Evolutionary conservation across 2,329 filamentous ascomycete genomes (phyloP).

Genomic region (Falciphora oryzae): DNA sequence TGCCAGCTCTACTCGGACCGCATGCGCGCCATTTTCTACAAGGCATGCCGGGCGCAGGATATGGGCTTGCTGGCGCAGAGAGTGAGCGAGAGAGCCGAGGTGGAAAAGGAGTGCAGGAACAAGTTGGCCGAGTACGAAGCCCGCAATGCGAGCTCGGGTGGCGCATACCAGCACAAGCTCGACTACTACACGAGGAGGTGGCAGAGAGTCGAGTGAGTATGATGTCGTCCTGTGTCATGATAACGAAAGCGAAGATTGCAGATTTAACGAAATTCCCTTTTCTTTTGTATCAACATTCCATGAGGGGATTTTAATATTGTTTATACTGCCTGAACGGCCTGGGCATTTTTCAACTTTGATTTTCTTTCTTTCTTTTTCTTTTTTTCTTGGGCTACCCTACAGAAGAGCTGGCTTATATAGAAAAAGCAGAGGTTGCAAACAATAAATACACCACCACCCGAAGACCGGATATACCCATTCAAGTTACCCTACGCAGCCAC

Average conservation of each 20-base stretch:
- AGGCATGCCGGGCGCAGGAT: conserved; percentile 62
- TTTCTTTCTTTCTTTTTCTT: background rate
- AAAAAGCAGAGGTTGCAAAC: background rate
- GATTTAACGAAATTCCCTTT: background rate
- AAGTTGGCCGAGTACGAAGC: conserved; percentile 1
- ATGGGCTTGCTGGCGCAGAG: conserved; percentile 54
- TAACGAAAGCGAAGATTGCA: background rate
- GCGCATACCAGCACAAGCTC: background rate
- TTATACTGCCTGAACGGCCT: too few species aligned
- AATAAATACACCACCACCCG: too few species aligned
- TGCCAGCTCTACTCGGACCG: conserved; percentile 78
- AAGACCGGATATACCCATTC: background rate
- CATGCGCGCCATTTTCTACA: conserved; percentile 69
- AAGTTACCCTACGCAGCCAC: background rate
- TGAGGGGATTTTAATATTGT: background rate
- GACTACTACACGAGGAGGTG: background rate
- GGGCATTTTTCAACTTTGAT: background rate
- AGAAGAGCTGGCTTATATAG: background rate
- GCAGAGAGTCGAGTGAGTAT: background rate
- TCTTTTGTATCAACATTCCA: background rate
- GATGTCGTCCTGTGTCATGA: background rate
- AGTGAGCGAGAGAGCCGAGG: conserved; percentile 52
- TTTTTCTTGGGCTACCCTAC: background rate
- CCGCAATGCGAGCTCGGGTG: background rate
- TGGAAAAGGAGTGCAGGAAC: conserved; percentile 39